phyloP scores from a whole-genome alignment of 208 protist species.

The Balamuthia mandrillaris region DNA sequence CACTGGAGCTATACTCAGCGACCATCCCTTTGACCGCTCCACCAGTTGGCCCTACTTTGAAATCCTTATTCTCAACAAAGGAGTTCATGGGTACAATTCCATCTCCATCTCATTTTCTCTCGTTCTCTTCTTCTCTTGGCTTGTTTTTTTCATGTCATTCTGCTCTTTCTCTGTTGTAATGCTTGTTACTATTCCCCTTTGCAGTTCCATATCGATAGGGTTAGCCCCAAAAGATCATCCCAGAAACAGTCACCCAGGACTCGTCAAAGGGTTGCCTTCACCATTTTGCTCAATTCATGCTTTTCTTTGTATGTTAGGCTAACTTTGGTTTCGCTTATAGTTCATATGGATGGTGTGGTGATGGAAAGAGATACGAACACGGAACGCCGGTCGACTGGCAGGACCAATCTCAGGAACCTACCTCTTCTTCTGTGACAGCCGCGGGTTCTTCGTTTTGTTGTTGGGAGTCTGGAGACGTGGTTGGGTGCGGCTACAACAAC shows the following conservation, averaged over 20 bases:
- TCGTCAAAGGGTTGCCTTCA: background rate
- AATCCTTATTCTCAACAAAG: background rate
- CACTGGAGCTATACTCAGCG: background rate
- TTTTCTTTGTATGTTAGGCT: no score
- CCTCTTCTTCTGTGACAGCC: background rate
- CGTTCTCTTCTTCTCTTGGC: no score
- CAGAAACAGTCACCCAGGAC: background rate
- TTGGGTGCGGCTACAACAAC: conserved; percentile 25
- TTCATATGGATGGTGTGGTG: conserved; percentile 17
- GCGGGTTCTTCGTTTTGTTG: background rate
- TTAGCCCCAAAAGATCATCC: background rate
- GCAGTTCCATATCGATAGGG: background rate
- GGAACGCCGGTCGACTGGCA: background rate
- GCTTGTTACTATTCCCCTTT: no score
- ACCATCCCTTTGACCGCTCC: background rate
- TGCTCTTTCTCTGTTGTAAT: no score
- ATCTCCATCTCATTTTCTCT: no score
- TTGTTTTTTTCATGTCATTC: no score
- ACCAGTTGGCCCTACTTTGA: conserved; percentile 19
- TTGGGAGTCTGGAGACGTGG: background rate
- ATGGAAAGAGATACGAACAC: background rate
- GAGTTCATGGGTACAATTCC: background rate
- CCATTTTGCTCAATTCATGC: background rate
- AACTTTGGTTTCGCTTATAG: no score
- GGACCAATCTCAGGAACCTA: background rate